A percentile compares a stretch with the other conserved stretches of the same genome.
phyloP scores from a whole-genome alignment of 768 basidiomycete genomes.

The Leccinum variicolor region DNA sequence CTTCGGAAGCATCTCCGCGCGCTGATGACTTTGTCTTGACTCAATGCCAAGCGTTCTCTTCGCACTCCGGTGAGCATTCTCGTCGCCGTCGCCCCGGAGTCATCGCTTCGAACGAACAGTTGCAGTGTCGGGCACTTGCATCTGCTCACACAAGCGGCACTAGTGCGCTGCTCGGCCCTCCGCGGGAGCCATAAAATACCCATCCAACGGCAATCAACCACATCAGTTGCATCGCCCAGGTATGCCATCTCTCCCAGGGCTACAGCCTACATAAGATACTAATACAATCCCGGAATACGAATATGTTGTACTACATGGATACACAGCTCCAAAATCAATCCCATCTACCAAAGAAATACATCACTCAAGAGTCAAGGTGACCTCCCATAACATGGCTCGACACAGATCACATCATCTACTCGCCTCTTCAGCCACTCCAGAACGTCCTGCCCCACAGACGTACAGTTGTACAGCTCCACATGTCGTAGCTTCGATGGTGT shows the following conservation, averaged over 20 bases:
- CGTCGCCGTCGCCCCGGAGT: not conserved
- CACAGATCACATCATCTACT: slow-evolving; percentile 59
- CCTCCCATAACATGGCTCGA: slow-evolving; percentile 53
- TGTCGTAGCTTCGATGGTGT: slow-evolving; percentile 50
- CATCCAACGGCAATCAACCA: not conserved
- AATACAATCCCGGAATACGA: slow-evolving; percentile 12
- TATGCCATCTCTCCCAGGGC: not conserved
- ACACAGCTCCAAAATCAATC: slow-evolving; percentile 2
- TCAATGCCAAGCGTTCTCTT: not conserved
- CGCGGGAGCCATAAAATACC: not conserved
- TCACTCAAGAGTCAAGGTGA: slow-evolving; percentile 24
- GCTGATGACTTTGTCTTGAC: not conserved
- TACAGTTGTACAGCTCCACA: slow-evolving; percentile 67
- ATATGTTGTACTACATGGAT: not conserved
- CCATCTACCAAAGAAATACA: not conserved
- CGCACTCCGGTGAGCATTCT: not conserved
- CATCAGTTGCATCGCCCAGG: not conserved
- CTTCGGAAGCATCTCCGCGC: no score
- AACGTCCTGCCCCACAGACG: slow-evolving; percentile 64
- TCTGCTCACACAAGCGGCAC: slow-evolving; percentile 8
- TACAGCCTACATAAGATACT: slow-evolving; percentile 11
- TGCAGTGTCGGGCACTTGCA: not conserved
- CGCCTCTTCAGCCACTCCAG: slow-evolving; percentile 62
- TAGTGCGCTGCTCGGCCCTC: slow-evolving; percentile 8
- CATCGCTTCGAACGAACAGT: no score